Conservation (phyloP, 352 stramenopile genomes). For the Pythium folliculosum region DNA sequence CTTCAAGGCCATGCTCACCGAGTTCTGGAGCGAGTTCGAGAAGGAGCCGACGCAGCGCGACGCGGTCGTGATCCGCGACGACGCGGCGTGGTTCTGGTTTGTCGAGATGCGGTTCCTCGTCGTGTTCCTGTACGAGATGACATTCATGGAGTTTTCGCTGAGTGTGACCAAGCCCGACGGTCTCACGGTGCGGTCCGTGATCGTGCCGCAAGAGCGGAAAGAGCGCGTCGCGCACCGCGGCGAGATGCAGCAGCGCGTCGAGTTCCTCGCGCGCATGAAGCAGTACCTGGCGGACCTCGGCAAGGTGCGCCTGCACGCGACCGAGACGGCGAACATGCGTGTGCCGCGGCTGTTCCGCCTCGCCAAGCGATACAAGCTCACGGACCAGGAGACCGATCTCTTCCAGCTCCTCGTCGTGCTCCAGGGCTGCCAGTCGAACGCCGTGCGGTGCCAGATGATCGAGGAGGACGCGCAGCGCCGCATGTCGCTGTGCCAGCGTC, state of each 20-base stretch:
- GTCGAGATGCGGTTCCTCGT: conserved; percentile 80
- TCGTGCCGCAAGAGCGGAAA: conserved; percentile 36
- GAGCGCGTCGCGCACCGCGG: conserved; percentile 61
- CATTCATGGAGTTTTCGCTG: conserved; percentile 86
- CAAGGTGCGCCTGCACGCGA: conserved; percentile 50
- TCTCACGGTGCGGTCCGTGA: conserved; percentile 37
- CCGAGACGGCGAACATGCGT: conserved; percentile 35
- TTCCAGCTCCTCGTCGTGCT: conserved; percentile 83
- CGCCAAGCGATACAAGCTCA: conserved; percentile 73
- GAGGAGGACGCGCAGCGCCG: conserved; percentile 79
- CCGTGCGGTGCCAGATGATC: conserved; percentile 82
- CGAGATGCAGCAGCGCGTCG: conserved; percentile 79
- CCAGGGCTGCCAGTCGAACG: conserved; percentile 84
- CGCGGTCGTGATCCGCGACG: conserved; percentile 39
- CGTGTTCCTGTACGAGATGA: conserved; percentile 83
- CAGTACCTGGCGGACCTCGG: conserved; percentile 62
- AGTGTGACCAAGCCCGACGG: conserved; percentile 82
- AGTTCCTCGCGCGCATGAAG: conserved; percentile 64
- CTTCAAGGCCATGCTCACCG: conserved; percentile 60
- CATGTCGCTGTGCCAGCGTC: conserved; percentile 73
- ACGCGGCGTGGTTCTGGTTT: conserved; percentile 85
- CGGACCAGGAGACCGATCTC: conserved; percentile 68
- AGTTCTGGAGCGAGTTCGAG: conserved; percentile 73
- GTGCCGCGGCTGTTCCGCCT: conserved; percentile 74
- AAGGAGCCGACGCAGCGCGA: conserved; percentile 44